Evolutionary conservation across 2,329 filamentous ascomycete genomes (phyloP), one percentile per base, ranked within the genome.

Genomic region (Xylariaceae sp.): DNA sequence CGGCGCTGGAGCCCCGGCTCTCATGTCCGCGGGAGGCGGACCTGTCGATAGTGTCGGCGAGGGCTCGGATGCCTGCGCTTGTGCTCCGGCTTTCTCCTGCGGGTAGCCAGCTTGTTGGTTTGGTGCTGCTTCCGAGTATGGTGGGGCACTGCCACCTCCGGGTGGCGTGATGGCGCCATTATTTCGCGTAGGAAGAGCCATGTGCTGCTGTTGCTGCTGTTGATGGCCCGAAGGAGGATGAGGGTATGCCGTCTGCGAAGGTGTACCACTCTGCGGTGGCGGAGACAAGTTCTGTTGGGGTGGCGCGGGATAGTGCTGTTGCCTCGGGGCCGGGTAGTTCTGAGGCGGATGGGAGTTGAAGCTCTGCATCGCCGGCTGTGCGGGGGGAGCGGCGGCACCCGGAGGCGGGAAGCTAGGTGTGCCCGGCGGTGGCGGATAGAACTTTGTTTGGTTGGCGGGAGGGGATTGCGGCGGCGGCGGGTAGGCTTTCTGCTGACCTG

Each of bases 381-480:
- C n/a, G n/a, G n/a, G n/a, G n/a, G n/a, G n/a, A n/a, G n/a, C n/a
- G n/a, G n/a, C n/a, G 2, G 58, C 48, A 10, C 64, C 63, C 3
- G 59, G 60, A 10, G 63, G 54, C 37, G 64, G 58, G 44, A 56
- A 60, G 49, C 58, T 57, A 14, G 64, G 60, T 14, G 70, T 67
- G 11, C 55, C 56, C 21, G 70, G 70, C 42, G 71, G 66, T 40
- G 71, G 65, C 38, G 73, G 63, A 36, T 65, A 75, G 60, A 72
- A 74, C 37, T 69, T 70, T 19, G 69, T 64, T 50, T 68, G 67
- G 57, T 66, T 67, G 34, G 71, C 68, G 3, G 73, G 72, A 39
- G 73, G 69, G 19, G 74, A 76, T 5, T 67, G 70, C 22, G 73
- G 72, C 16, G 73, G 73, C 38, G 67, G 65, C 37, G 71, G 71